phyloP scores from a whole-genome alignment of 2,329 filamentous ascomycete species.

The Zymoseptoria pseudotritici region DNA sequence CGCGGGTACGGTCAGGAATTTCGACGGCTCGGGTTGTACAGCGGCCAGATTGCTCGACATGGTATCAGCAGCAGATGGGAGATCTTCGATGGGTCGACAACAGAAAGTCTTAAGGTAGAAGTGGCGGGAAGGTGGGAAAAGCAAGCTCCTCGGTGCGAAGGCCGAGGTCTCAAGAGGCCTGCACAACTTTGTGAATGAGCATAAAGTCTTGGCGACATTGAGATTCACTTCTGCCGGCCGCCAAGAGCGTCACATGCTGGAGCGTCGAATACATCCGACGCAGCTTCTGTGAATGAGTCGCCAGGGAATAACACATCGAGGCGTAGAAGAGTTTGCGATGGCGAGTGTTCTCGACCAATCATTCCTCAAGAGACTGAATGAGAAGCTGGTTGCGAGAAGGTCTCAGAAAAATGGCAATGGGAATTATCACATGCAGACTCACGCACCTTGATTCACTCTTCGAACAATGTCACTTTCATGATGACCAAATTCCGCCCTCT shows the following conservation, averaged over 20 bases:
- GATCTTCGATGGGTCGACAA: not conserved
- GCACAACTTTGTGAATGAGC: not conserved
- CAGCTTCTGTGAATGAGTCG: not conserved
- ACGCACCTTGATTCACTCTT: too few species aligned
- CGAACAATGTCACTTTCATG: too few species aligned
- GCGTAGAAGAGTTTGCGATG: too few species aligned
- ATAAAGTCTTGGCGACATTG: not conserved
- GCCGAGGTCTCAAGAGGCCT: not conserved
- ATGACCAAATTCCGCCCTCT: too few species aligned
- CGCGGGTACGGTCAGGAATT: constrained; percentile 23
- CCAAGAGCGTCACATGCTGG: not conserved
- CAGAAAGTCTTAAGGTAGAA: not conserved
- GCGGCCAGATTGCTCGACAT: not conserved
- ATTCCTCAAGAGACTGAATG: too few species aligned
- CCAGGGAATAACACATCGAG: not conserved
- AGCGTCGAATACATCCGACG: not conserved
- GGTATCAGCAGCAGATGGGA: not conserved
- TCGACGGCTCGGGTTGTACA: not conserved
- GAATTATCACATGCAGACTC: too few species aligned
- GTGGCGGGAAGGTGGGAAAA: not conserved
- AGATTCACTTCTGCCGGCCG: not conserved
- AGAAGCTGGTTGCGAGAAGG: too few species aligned
- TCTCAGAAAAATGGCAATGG: too few species aligned
- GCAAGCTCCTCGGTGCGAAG: not conserved
- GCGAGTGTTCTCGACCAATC: not conserved